Evolutionary conservation across 2,329 filamentous ascomycete genomes (phyloP), one percentile per base, ranked within the genome.

Genomic region (Fusarium praegraminearum): DNA sequence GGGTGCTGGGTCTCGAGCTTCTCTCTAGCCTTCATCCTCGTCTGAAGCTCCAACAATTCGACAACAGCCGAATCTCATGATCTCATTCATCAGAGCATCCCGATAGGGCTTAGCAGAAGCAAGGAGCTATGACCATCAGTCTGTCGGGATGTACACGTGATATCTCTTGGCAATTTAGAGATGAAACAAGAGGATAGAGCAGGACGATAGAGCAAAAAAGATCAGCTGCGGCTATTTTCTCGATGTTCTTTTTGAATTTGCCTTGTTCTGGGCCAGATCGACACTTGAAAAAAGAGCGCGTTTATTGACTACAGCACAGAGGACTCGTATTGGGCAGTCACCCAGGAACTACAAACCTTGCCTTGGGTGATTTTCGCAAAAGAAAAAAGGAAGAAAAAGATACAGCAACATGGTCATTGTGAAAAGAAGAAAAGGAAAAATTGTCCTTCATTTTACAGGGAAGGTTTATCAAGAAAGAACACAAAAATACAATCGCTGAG

Each of bases 61-160:
- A 53, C 43, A 52, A 60, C 32, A 46, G 46, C 24, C 41, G 60
- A 62, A 62, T 41, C 52, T 35, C 53, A 62, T 50, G 66, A 60
- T 67, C 51, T 67, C 49, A 52, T 40, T 20, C 60, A 54, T 47
- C 38, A 50, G 30, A 35, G 41, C 26, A 56, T 54, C 69, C 67
- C 56, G 64, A 74, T 68, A 73, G 66, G 72, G 75, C 67, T 75
- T 77, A 75, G 72, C 44, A 62, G 26, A 32, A 44, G 49, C 49
- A 53, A 22, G 62, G 64, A 76, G 75, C 76, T 76, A 76, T 76
- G 76, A 71, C 75, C 76, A 76, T 55, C 49, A 30, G n/a, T 2
- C 24, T 28, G 13, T 46, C 38, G 33, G 32, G 26, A 32, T 20
- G 53, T 65, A 47, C 62, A 69, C 74, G 74, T 76, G 76, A 70